These are phyloP conservation scores for Tylopilus vinaceipallidus DNA, from an alignment of 768 basidiomycete genomes.

Conservation along the genomic window DNA sequence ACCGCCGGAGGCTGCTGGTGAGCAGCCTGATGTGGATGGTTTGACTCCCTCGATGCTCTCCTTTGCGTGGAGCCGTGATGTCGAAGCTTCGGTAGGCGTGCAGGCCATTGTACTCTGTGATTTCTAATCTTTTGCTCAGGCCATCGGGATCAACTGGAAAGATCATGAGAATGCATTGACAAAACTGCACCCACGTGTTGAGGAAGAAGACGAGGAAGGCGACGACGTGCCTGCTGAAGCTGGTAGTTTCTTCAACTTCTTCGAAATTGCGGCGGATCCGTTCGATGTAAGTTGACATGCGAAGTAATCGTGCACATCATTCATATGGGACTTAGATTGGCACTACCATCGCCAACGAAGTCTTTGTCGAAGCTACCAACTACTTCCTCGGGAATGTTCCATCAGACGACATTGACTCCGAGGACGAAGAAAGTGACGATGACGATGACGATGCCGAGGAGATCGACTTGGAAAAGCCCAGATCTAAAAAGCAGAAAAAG, in stretches of 20 bases:
- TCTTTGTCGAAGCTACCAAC: conserved; percentile 80
- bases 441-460: conserved; percentile 81
- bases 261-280: conserved; percentile 63
- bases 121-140: conserved; percentile 36
- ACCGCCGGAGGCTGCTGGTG: conserved; percentile 48
- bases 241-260: conserved; percentile 89
- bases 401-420: conserved; percentile 59
- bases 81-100: conserved; percentile 57
- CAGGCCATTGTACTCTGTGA: not conserved
- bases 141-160: conserved; percentile 77
- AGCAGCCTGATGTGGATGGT: conserved; percentile 69
- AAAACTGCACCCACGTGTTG: conserved; percentile 69
- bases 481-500: conserved; percentile 66
- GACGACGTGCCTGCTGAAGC: conserved; percentile 63
- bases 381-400: conserved; percentile 72
- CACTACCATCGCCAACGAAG: conserved; percentile 65
- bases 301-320: no score
- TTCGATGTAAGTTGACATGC: conserved; percentile 53
- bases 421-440: conserved; percentile 66
- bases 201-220: conserved; percentile 52
- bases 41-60: conserved; percentile 76
- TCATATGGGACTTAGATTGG: conserved; percentile 69
- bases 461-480: conserved; percentile 86
- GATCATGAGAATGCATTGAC: conserved; percentile 73
- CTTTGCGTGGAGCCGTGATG: conserved; percentile 79